Percentiles rank a stretch among this genome's conserved stretches.
Conservation (phyloP, 1,284 basidiomycete species). For the Tranzscheliella williamsii region DNA sequence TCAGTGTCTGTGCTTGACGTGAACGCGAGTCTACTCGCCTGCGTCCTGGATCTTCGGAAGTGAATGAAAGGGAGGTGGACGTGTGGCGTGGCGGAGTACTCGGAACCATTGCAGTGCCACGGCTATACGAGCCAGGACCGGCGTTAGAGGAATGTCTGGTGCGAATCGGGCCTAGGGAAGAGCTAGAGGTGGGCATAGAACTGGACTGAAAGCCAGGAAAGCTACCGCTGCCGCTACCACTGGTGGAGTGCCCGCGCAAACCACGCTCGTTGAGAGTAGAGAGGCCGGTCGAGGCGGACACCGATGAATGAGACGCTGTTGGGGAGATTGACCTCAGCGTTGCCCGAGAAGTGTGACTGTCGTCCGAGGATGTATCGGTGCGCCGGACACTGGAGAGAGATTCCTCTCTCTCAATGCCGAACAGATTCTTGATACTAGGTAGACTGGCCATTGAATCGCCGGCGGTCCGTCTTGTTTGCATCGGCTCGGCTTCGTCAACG, state of each 20-base stretch:
- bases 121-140: conserved; percentile 24
- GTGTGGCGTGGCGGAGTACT: conserved; percentile 30
- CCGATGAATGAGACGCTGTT: background rate
- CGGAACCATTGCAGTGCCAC: conserved; percentile 14
- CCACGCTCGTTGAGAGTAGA: conserved; percentile 21
- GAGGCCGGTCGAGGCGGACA: conserved; percentile 3
- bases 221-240: conserved; percentile 38
- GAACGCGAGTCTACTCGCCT: conserved; percentile 34
- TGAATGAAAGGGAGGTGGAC: conserved; percentile 19
- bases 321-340: conserved; percentile 21
- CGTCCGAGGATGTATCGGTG: conserved; percentile 11
- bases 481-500: conserved; percentile 13
- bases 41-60: conserved; percentile 19
- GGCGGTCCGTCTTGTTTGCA: conserved; percentile 2
- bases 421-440: conserved; percentile 39
- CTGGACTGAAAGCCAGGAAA: conserved; percentile 32
- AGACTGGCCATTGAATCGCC: conserved; percentile 20
- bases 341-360: conserved; percentile 14
- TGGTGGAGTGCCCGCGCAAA: conserved; percentile 27
- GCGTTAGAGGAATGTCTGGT: conserved; percentile 28
- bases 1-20: conserved; percentile 34
- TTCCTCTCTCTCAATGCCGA: conserved; percentile 30
- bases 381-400: conserved; percentile 25
- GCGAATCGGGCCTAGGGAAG: conserved; percentile 35
- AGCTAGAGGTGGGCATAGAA: conserved; percentile 23